These are phyloP conservation scores for Pezizomycotina sp. DNA, from an alignment of 2,329 filamentous ascomycete species.

Conservation along the genomic window DNA sequence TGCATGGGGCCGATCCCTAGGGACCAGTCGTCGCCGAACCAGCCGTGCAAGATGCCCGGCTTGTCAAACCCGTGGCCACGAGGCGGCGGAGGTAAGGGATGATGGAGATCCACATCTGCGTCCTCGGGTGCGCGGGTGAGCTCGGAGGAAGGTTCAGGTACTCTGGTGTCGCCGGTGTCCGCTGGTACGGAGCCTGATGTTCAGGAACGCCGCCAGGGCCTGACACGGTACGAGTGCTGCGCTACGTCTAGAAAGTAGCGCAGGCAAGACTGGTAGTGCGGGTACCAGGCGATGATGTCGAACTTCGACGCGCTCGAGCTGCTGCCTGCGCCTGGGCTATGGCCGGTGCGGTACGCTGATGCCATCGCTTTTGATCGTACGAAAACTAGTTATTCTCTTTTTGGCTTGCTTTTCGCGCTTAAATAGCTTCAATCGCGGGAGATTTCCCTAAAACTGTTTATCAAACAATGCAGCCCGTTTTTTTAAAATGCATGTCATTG, in stretches of 20 bases:
- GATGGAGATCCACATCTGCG: constrained; percentile 43
- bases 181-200: constrained; percentile 85
- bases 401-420: no score
- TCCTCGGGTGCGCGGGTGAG: constrained; percentile 14
- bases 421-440: no score
- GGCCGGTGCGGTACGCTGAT: no score
- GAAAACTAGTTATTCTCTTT: no score
- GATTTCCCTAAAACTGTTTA: no score
- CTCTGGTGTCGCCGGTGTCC: constrained; percentile 26
- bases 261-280: constrained; percentile 75
- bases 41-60: constrained; percentile 72
- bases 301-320: no score
- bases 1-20: constrained; percentile 66
- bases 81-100: constrained; percentile 81
- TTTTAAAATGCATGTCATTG: no score
- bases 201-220: constrained; percentile 75
- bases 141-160: constrained; percentile 17
- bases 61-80: constrained; percentile 79
- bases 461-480: no score
- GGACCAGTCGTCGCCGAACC: constrained; percentile 89
- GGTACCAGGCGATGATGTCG: constrained; percentile 86
- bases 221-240: constrained; percentile 69
- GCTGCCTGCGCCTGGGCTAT: no score
- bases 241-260: constrained; percentile 83
- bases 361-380: no score